Conservation (phyloP, 768 basidiomycete species). For the Artomyces pyxidatus region DNA sequence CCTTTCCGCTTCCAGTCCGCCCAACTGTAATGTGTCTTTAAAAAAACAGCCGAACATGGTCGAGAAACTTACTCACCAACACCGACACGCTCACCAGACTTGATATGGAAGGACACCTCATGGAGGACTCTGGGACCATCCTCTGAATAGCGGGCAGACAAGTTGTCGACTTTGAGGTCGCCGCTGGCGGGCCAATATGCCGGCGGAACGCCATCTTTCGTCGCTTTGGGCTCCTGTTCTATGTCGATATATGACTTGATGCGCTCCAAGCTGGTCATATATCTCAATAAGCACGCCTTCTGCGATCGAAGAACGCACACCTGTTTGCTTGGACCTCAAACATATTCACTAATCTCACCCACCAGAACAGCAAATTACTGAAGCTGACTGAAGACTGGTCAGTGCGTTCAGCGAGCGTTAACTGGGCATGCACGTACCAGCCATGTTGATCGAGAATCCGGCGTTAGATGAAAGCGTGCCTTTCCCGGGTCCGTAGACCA, state of each 20-base stretch:
- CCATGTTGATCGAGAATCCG: constrained; percentile 34
- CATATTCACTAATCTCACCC: constrained; percentile 35
- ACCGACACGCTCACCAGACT: constrained; percentile 50
- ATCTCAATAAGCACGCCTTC: too few relatives aligned
- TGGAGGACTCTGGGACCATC: constrained; percentile 53
- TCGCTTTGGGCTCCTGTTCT: constrained; percentile 42
- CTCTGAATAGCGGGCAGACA: constrained; percentile 42
- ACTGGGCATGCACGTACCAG: constrained; percentile 20
- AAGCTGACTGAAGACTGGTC: constrained; percentile 25
- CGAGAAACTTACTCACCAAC: constrained; percentile 29
- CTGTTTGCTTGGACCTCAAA: constrained; percentile 28
- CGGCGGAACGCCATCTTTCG: constrained; percentile 37
- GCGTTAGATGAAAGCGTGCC: constrained; percentile 27
- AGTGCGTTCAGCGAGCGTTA: too few relatives aligned
- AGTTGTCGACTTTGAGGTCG: constrained; percentile 38
- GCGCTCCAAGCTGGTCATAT: constrained; percentile 44
- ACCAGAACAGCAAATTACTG: constrained; percentile 45
- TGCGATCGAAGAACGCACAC: background rate
- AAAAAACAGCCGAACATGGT: background rate
- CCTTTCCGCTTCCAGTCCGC: constrained; percentile 52
- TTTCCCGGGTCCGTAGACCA: constrained; percentile 38
- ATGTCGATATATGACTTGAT: constrained; percentile 46
- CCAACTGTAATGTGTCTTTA: constrained; percentile 34
- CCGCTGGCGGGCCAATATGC: constrained; percentile 61
- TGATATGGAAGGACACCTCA: constrained; percentile 40